Conservation (phyloP, 768 basidiomycete species). For the Suillus decipiens region DNA sequence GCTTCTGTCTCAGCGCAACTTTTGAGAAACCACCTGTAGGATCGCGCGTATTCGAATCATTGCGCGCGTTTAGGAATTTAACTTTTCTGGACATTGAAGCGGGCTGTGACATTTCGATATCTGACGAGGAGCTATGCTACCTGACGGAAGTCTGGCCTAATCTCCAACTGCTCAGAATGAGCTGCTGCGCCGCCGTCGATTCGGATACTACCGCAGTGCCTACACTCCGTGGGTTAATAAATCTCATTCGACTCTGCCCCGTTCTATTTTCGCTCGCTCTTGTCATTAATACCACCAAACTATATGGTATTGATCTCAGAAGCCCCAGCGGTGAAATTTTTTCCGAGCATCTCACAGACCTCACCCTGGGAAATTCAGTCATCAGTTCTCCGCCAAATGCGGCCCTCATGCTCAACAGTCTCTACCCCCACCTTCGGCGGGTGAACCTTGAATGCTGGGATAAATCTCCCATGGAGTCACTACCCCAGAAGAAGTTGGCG, state of each 20-base stretch:
- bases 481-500: not conserved
- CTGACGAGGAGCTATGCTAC: slow-evolving; percentile 18
- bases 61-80: not conserved
- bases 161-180: slow-evolving; percentile 22
- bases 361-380: slow-evolving; percentile 25
- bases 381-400: slow-evolving; percentile 17
- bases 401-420: slow-evolving; percentile 11
- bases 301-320: not conserved
- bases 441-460: slow-evolving; percentile 26
- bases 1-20: too few species aligned
- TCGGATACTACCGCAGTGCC: slow-evolving; percentile 16
- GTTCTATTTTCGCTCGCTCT: slow-evolving; percentile 20
- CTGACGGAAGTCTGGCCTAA: slow-evolving; percentile 23
- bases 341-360: not conserved
- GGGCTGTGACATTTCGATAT: slow-evolving; percentile 16
- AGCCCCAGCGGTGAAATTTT: not conserved
- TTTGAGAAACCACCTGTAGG: too few species aligned
- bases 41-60: too few species aligned
- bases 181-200: slow-evolving; percentile 18
- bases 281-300: slow-evolving; percentile 21
- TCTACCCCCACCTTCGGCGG: slow-evolving; percentile 22
- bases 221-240: slow-evolving; percentile 18
- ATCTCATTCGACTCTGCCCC: slow-evolving; percentile 17
- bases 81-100: slow-evolving; percentile 1
- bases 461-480: not conserved